Percentiles rank a stretch among this genome's conserved stretches.
Evolutionary conservation across 805 yeast genomes (phyloP).

Genomic region (Wickerhamiella bombiphila): DNA sequence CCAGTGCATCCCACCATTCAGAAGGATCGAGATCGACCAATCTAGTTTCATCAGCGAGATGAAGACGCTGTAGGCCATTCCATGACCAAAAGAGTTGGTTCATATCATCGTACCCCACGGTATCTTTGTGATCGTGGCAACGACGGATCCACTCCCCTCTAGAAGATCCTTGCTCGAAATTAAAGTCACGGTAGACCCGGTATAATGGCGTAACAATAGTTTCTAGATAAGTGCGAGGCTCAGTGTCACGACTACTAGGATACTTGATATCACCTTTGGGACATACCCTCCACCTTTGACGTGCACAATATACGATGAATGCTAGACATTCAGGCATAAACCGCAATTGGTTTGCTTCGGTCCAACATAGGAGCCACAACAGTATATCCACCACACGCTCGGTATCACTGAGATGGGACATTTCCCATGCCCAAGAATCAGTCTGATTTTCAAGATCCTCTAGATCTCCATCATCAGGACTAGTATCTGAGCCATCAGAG

Average conservation of each 20-base stretch:
- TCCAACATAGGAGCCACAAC: slow-evolving; percentile 68
- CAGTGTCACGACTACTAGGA: background rate
- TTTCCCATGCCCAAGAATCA: slow-evolving; percentile 28
- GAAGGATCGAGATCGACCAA: slow-evolving; percentile 40
- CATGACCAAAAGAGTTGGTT: slow-evolving; percentile 80
- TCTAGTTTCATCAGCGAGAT: slow-evolving; percentile 30
- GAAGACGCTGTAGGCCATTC: slow-evolving; percentile 47
- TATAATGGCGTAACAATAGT: slow-evolving; percentile 65
- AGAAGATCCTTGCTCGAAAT: slow-evolving; percentile 29
- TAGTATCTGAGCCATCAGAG: background rate
- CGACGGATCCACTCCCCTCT: slow-evolving; percentile 33
- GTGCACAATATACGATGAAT: slow-evolving; percentile 70
- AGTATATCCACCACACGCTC: slow-evolving; percentile 52
- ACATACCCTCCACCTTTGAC: slow-evolving; percentile 35
- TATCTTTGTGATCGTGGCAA: slow-evolving; percentile 50
- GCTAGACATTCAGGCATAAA: slow-evolving; percentile 85
- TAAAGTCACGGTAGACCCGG: slow-evolving; percentile 40
- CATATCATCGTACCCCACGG: slow-evolving; percentile 80
- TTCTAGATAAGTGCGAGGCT: slow-evolving; percentile 28
- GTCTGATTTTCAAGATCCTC: slow-evolving; percentile 41
- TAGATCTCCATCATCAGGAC: background rate
- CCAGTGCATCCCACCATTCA: slow-evolving; percentile 42
- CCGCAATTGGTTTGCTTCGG: slow-evolving; percentile 74
- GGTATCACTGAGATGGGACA: slow-evolving; percentile 35
- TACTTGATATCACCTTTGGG: slow-evolving; percentile 20